Base-by-base conservation (phyloP, 768 basidiomycete genomes). In the Melanogaster broomeanus region DNA sequence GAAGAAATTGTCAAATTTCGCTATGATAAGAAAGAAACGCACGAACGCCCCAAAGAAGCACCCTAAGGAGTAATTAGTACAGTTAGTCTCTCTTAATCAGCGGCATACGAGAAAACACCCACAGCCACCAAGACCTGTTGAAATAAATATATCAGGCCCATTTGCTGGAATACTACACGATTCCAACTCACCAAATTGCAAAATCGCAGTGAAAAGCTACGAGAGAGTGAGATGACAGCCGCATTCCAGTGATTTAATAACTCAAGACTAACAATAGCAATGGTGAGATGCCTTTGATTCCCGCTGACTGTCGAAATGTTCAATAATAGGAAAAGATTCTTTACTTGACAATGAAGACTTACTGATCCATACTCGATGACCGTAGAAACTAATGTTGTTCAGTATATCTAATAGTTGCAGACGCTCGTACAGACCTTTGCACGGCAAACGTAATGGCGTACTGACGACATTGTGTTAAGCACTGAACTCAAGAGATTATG, bases 311-410 rank as follows among this genome's bases (percentile, higher is more conserved):
- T 9, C 4, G n/a, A 13, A 24, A 37, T 16, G 34, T 37, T 24
- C n/a, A n/a, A 19, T 7, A 2, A 16, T n/a, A n/a, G 24, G 22
- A 4, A 2, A 21, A 13, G 1, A 27, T 34, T 35, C 10, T 6
- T 33, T 21, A n/a, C n/a, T n/a, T n/a, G 21, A 24, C 12, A 22
- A 21, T 13, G 13, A 25, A 7, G 4, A 27, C 33, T 37, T 38
- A 46, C 45, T 38, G 33, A 46, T 37, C 34, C 35, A 46, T 25
- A 46, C 10, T 5, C 45, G 45, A 37, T 46, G 45, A n/a, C 45
- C 35, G 11, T 46, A 46, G n/a, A 46, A 46, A 12, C 45, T 46
- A 24, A 27, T 2, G 6, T 24, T n/a, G 25, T 33, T 22, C 6
- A 8, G 19, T n/a, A 22, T 4, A 11, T 13, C 18, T 4, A 5